Evolutionary conservation across 805 yeast species (phyloP).

Genomic region (Metschnikowia reukaufii): DNA sequence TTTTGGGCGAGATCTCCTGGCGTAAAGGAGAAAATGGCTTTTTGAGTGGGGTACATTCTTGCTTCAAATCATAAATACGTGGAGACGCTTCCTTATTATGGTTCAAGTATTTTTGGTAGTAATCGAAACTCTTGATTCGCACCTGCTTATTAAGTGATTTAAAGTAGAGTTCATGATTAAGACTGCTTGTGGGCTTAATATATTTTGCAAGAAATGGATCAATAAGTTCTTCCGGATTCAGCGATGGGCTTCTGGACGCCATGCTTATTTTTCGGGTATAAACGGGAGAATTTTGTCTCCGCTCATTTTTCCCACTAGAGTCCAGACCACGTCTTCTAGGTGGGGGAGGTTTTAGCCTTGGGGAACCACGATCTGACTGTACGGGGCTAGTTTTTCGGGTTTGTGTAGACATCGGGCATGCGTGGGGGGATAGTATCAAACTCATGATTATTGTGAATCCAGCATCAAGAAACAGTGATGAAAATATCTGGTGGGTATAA

Average conservation of each 20-base stretch:
- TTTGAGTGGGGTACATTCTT: not conserved
- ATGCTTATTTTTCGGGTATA: not conserved
- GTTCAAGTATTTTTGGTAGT: conserved; percentile 18
- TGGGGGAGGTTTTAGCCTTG: conserved; percentile 7
- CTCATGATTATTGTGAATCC: conserved; percentile 9
- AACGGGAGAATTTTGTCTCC: not conserved
- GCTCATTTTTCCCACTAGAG: not conserved
- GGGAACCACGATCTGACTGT: conserved; percentile 6
- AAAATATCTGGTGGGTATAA: not conserved
- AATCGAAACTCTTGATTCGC: conserved; percentile 15
- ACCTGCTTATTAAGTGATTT: conserved; percentile 14
- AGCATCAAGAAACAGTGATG: conserved; percentile 2
- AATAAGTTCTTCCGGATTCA: conserved; percentile 3
- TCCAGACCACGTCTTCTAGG: conserved; percentile 2
- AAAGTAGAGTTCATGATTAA: conserved; percentile 16
- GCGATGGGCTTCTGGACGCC: not conserved
- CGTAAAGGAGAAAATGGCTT: conserved; percentile 9
- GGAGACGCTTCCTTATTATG: conserved; percentile 1
- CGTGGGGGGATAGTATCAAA: conserved; percentile 14
- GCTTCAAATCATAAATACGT: not conserved
- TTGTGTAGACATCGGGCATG: conserved; percentile 14
- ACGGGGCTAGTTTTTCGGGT: conserved; percentile 7
- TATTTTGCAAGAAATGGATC: conserved; percentile 22
- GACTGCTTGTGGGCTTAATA: conserved; percentile 14
- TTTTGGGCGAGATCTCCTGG: conserved; percentile 1